Evolutionary conservation across 2,329 filamentous ascomycete species (phyloP), one percentile per base, ranked within the genome.

Genomic region (Calonectria crousiana): DNA sequence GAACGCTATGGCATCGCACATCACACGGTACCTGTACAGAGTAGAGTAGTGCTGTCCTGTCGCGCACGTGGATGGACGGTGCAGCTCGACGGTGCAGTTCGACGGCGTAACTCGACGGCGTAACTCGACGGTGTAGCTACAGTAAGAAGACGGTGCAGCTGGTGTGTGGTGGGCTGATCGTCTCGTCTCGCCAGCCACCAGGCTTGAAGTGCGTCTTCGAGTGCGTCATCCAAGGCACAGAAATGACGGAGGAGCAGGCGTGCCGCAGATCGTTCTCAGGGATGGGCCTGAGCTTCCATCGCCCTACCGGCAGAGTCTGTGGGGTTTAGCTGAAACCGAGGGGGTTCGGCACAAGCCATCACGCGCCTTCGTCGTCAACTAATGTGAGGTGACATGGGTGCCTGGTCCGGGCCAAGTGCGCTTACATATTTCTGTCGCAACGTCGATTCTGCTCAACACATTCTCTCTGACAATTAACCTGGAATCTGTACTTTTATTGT

Each of bases 291-390:
- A 62, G 34, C 34, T 62, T 41, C 51, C 16, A 34, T 62, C 36
- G 34, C 56, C 56, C 16, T 62, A 41, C 56, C n/a, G 36, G 56
- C 34, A 56, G 77, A 76, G 64, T 78, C 77, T 70, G 75, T 76
- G 53, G 77, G 76, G 6, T 74, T 71, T 28, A 62, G 36, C 56
- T 62, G 56, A 62, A 62, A 62, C 56, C 23, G 23, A 60, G 34
- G 56, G n/a, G 23, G 34, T 41, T 60, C 56, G 56, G 56, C 56
- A 41, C 56, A 62, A 41, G 56, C 56, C 56, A 62, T 34, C 36
- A 62, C 41, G 34, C 56, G 34, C 36, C 56, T 38, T 60, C 34
- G 56, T 62, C 56, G 30, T 41, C 56, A 41, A 62, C 56, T 41
- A 62, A 62, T 41, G 56, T 62, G 56, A 41, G 36, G 26, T 62